Base-by-base conservation (phyloP, 2,329 filamentous ascomycete species). In the Colletotrichum gloeosporioides region DNA sequence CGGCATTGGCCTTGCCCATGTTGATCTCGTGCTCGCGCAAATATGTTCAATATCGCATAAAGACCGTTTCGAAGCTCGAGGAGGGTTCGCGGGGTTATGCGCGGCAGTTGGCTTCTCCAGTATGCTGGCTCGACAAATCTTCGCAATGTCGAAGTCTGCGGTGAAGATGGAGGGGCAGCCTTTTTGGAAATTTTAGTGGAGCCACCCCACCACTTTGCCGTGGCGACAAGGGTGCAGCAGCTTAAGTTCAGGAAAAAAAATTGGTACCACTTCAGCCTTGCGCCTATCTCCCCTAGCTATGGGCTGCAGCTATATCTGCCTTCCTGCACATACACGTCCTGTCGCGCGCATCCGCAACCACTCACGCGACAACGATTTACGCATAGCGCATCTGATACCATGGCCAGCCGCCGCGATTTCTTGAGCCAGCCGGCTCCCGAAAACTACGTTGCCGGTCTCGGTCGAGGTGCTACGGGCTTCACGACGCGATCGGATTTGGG, bases 401-500 rank as follows among this genome's bases (percentile, higher is more conserved):
- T 91, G 90, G 86, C 90, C 66, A 87, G 85, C 81, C 94, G 95
- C 88, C 90, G 91, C 82, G 96, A 98, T 86, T 99, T 99, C 82
- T 87, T 99, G 77, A 96, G 91, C 86, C 96, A 98, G 85, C 93
- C 94, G 77, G 94, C 94, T 71, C 94, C 94, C 15, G 94, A 96
- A 81, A 96, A 96, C 85, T 96, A 96, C 82, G 96, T 99, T 78
- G 97, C 97, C 78, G 97, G 97, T 91, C 93, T 99, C 78, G 97
- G 97, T 86, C 95, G 98, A 90, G 97, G 97, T 87, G 98, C 98
- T 27, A 99, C 97, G 9, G 97, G 98, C 77, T 99, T 99, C 88
- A 99, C 97, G 18, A 99, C 97, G 55, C 93, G 98, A 82, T 99
- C 96, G 73, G 97, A 99, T 90, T 90, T 99, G 74, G 97, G 98